A percentile compares a stretch with the other conserved stretches of the same genome.
Conservation (phyloP, 129 eudicot species). For the Cynara cardunculus region DNA sequence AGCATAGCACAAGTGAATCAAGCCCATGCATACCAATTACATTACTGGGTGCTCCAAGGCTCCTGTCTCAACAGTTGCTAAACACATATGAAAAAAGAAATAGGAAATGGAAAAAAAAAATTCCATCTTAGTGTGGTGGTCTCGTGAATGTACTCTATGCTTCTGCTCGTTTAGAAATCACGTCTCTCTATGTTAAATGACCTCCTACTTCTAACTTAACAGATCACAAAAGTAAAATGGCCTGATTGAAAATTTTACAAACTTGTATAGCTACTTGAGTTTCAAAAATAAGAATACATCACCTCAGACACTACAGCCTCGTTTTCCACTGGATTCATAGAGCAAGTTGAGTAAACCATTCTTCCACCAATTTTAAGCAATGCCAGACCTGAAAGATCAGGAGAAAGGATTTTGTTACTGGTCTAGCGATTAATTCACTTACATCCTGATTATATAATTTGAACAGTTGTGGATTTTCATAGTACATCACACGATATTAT, state of each 20-base stretch:
- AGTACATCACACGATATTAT: not conserved
- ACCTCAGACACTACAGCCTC: conserved; percentile 99
- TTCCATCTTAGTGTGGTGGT: not conserved
- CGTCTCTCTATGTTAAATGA: not conserved
- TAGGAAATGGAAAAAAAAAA: not conserved
- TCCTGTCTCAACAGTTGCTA: not conserved
- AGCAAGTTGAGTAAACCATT: conserved; percentile 99
- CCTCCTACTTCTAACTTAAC: not conserved
- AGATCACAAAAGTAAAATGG: not conserved
- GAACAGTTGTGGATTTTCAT: not conserved
- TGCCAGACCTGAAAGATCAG: conserved; percentile 59
- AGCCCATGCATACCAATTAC: too few relatives aligned
- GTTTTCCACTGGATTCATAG: conserved; percentile 98
- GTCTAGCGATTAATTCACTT: not conserved
- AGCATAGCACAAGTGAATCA: not conserved
- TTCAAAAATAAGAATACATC: conserved; percentile 6
- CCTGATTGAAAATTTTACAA: not conserved
- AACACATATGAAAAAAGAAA: not conserved
- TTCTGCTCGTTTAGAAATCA: not conserved
- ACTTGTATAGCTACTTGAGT: conserved; percentile 17
- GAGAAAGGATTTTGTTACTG: not conserved
- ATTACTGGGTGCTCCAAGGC: too few relatives aligned
- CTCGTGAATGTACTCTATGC: not conserved
- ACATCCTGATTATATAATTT: not conserved
- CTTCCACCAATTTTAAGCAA: conserved; percentile 94